These are phyloP conservation scores for Neurospora hispaniola DNA, from an alignment of 495 filamentous ascomycete genomes.

Conservation along the genomic window DNA sequence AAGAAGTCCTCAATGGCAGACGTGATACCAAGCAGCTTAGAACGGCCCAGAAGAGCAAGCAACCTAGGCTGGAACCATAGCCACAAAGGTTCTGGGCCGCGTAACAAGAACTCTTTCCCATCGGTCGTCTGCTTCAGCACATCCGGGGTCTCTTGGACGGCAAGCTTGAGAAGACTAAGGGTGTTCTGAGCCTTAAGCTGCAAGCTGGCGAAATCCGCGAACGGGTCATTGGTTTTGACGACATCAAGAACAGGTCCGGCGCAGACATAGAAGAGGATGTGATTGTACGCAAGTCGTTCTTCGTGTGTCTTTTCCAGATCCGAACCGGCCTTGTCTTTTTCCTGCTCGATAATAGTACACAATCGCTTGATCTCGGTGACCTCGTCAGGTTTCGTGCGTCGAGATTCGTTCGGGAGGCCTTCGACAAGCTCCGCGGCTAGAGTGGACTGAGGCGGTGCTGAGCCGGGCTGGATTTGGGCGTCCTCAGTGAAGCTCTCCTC, in stretches of 20 bases:
- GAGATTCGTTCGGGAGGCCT: conserved; percentile 35
- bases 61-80: conserved; percentile 68
- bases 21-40: conserved; percentile 28
- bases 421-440: conserved; percentile 56
- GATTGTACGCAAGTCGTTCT: conserved; percentile 61
- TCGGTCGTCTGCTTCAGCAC: conserved; percentile 46
- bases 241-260: conserved; percentile 68
- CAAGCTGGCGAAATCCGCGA: conserved; percentile 39
- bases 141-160: conserved; percentile 62
- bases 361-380: conserved; percentile 32
- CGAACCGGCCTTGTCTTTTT: conserved; percentile 27
- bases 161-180: conserved; percentile 49
- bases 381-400: conserved; percentile 31
- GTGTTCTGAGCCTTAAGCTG: conserved; percentile 61
- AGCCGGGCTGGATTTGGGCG: background rate
- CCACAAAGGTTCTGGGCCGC: conserved; percentile 55
- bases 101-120: conserved; percentile 27
- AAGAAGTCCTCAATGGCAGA: conserved; percentile 43
- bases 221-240: conserved; percentile 49
- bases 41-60: conserved; percentile 43
- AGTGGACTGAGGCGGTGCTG: conserved; percentile 50
- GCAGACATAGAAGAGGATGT: conserved; percentile 75
- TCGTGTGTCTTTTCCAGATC: conserved; percentile 33
- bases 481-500: background rate
- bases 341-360: conserved; percentile 28